Base-by-base conservation (phyloP, 148 eudicot genomes). In the Cornus kousa region DNA sequence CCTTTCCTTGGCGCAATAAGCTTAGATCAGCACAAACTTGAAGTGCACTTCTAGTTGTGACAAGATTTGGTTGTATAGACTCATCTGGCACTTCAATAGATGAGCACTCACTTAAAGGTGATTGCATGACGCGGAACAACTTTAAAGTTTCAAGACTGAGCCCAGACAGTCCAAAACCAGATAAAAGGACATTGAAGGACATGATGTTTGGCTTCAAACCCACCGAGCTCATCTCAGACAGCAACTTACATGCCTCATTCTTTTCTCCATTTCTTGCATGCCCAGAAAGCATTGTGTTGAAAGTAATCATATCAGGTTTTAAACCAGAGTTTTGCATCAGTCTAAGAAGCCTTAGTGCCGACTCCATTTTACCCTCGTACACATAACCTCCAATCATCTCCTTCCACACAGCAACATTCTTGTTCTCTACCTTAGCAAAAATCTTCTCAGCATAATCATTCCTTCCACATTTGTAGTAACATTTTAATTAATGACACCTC, bases 311-410 rank as follows among this genome's bases (percentile, higher is more conserved):
- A 68, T 90, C 93, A 19, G 91, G 90, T 28, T 72, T 77, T 72
- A 83, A 53, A 64, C 84, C 87, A 70, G 50, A 73, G 33, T 70
- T 71, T 82, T 85, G 77, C 91, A 90, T 87, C 39, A 67, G 78
- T 14, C 69, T 70, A 70, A 83, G 64, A 55, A 85, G 84, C 70
- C 39, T n/a, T n/a, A n/a, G n/a, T n/a, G n/a, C n/a, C n/a, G n/a
- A n/a, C n/a, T n/a, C n/a, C n/a, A n/a, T n/a, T 59, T 84, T 79
- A 71, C 88, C 86, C 23, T 80, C 88, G 70, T 83, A 83, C 50
- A 70, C 75, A 80, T 85, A 86, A 80, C 84, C 88, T 74, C 87
- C 93, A 28, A 88, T 77, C 89, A 90, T 88, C 84, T 85, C 93
- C 67, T 88, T 90, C 83, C 89, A 90, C 68, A 90, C 19, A 35